Base-by-base conservation (phyloP, 140 eudicot species). In the Flaveria floridana region DNA sequence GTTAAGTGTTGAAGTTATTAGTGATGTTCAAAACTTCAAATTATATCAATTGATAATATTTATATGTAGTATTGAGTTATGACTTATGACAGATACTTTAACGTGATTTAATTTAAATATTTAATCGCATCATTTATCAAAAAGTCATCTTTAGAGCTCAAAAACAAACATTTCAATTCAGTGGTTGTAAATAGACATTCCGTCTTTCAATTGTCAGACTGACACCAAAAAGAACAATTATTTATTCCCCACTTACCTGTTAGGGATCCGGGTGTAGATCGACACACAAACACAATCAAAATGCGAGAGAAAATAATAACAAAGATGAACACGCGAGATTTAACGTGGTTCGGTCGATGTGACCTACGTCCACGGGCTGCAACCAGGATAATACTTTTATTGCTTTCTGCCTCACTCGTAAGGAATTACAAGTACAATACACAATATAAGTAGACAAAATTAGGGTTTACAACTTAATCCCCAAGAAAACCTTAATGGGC, bases 101-200 rank as follows among this genome's bases (percentile, higher is more conserved):
- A 44, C 19, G 13, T 15, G n/a, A 37, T 39, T 53, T 2, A 3
- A 66, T 65, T 2, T 7, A 16, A 1, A 65, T n/a, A 3, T 37
- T 63, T 20, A n/a, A 18, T 66, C 34, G 42, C 16, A 42, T 39
- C 53, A 18, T 66, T 39, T 41, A 66, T 44, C 57, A 20, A 9
- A 37, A 39, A n/a, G 2, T 34, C 51, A n/a, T 34, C 46, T 42
- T 26, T 15, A 63, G 7, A 20, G 48, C 37, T 42, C 12, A 68
- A 41, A 66, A 9, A 39, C 71, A 66, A 19, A 8, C 53, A 65
- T 16, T 41, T 39, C 71, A 66, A 37, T 34, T 41, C 70, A 39
- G 5, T 3, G 34, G 37, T 10, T 67, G 19, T 7, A 42, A 42
- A 42, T 65, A 68, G 39, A 44, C 72, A 44, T 19, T 44, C 25